Percentiles rank a stretch among this genome's conserved stretches.
Conservation (phyloP, 805 yeast species). For the Ogataea saltuana region DNA sequence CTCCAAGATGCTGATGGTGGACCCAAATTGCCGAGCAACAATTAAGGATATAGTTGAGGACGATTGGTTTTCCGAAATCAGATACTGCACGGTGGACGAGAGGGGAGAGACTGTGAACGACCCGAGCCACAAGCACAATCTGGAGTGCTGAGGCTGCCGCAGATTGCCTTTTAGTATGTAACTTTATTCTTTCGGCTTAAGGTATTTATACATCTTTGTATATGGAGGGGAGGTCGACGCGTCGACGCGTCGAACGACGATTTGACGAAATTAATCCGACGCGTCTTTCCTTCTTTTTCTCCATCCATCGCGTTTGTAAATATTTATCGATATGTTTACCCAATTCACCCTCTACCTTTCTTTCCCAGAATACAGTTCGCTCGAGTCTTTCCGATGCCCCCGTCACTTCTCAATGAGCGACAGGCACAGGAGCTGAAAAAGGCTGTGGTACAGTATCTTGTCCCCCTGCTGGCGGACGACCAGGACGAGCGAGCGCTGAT, state of each 20-base stretch:
- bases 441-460: constrained; percentile 37
- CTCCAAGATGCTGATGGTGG: constrained; percentile 63
- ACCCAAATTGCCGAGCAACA: constrained; percentile 62
- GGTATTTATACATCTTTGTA: background rate
- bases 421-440: constrained; percentile 39
- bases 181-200: no score
- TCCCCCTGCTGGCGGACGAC: constrained; percentile 16
- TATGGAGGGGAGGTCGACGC: background rate
- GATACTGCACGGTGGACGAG: constrained; percentile 55
- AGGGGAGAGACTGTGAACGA: constrained; percentile 43
- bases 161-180: no score
- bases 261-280: no score
- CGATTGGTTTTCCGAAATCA: constrained; percentile 68
- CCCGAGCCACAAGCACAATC: constrained; percentile 52
- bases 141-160: constrained; percentile 30
- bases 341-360: background rate
- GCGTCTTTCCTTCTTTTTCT: background rate
- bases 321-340: constrained; percentile 5
- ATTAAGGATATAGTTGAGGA: constrained; percentile 65
- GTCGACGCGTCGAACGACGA: constrained; percentile 12
- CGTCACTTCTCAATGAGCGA: constrained; percentile 33
- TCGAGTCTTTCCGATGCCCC: constrained; percentile 2
- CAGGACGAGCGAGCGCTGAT: constrained; percentile 6
- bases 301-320: constrained; percentile 4
- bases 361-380: background rate